Evolutionary conservation across 164 flowering plant species (phyloP).

Genomic region (Piper betle): DNA sequence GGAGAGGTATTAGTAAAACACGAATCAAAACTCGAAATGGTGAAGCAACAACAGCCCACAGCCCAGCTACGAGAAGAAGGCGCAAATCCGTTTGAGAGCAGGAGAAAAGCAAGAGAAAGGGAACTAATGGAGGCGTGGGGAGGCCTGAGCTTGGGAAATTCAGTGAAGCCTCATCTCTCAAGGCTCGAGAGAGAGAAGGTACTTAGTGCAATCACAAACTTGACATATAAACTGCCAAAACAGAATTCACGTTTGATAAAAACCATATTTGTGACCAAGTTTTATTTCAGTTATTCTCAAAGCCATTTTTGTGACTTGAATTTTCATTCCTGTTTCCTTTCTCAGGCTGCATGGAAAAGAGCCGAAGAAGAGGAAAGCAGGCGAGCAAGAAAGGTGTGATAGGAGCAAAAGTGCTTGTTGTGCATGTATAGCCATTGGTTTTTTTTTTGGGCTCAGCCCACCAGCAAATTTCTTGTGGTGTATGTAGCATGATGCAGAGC

Average conservation of each 20-base stretch:
- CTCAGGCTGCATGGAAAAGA: constrained; percentile 86
- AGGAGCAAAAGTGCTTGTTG: not conserved
- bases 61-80: constrained; percentile 22
- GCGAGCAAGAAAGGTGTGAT: constrained; percentile 6
- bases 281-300: no score
- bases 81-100: constrained; percentile 20
- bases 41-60: constrained; percentile 26
- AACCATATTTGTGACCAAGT: not conserved
- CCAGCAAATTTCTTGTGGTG: no score
- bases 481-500: no score
- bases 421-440: no score
- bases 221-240: no score
- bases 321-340: not conserved
- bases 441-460: no score
- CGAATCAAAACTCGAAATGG: constrained; percentile 51
- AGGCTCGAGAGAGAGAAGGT: constrained; percentile 79
- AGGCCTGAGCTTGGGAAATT: constrained; percentile 75
- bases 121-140: constrained; percentile 90
- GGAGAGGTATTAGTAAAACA: constrained; percentile 58
- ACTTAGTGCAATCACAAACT: constrained; percentile 4
- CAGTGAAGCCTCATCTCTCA: constrained; percentile 63
- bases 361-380: constrained; percentile 79
- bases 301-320: not conserved
- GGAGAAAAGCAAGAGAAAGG: constrained; percentile 54
- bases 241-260: no score